Base-by-base conservation (phyloP, 495 filamentous ascomycete species). In the Xylaria castorea region DNA sequence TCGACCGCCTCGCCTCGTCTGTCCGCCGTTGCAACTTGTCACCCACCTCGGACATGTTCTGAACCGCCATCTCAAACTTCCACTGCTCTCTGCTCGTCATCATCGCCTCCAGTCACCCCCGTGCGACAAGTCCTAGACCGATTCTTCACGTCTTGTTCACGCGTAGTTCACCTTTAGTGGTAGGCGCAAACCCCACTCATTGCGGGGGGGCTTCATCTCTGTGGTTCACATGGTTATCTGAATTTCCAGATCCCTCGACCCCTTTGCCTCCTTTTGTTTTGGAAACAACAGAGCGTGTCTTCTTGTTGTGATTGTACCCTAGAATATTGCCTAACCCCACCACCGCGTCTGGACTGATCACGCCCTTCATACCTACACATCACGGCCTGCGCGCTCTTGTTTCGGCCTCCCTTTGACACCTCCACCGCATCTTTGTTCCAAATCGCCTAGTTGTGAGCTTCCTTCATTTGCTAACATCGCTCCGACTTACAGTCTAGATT, bases 181-280 rank as follows among this genome's bases (percentile, higher is more conserved):
- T 74, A 75, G 78, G 78, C 78, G 78, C 78, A 80, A 78, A 80
- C 76, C 78, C 78, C 78, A 80, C 78, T 50, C 73, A 74, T 71
- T 80, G 78, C 78, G 78, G 78, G 78, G 78, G 78, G 65, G 74
- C 61, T 76, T 66, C 27, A 70, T 72, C 55, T 76, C 58, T 75
- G 53, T 55, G 78, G 74, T 70, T 70, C 62, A 55, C 76, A 74
- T 73, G 63, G 75, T 16, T 48, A 36, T 58, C 65, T 48, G 30
- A 20, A 63, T 40, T 60, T 50, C 34, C 63, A 68, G 62, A 32
- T 27, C 55, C 32, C 62, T 62, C 16, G 46, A 62, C 57, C 61
- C 18, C 72, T 55, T 57, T 65, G 38, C 27, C 60, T 50, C 67
- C 55, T 64, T 66, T 40, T n/a, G n/a, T n/a, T n/a, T 16, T 12